Conservation (phyloP, 2,329 filamentous ascomycete species). For the Coniochaeta sp. region DNA sequence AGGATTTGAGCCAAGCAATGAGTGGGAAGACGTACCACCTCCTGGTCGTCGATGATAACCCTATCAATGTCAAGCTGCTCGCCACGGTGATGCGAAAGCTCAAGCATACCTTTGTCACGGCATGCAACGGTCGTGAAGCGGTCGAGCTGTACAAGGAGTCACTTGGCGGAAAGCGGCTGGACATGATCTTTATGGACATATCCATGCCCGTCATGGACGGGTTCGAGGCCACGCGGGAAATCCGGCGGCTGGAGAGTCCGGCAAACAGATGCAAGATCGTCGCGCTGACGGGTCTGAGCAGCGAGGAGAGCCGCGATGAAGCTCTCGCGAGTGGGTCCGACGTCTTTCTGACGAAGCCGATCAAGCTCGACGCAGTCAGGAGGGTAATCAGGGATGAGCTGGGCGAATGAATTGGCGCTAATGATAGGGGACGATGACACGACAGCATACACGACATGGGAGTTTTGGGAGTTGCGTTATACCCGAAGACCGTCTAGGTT, state of each 20-base stretch:
- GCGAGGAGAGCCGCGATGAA: slow-evolving; percentile 33
- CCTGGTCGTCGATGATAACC: slow-evolving; percentile 34
- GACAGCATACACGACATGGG: too few relatives aligned
- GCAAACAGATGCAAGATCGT: slow-evolving; percentile 22
- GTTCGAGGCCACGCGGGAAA: slow-evolving; percentile 19
- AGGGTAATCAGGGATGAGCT: background rate
- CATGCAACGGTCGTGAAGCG: slow-evolving; percentile 40
- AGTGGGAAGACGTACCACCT: slow-evolving; percentile 8
- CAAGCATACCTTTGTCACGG: slow-evolving; percentile 31
- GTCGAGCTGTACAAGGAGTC: slow-evolving; percentile 31
- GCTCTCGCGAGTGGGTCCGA: slow-evolving; percentile 38
- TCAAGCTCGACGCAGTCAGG: slow-evolving; percentile 22
- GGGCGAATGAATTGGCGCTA: too few relatives aligned
- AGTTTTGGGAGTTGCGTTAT: too few relatives aligned
- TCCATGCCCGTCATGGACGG: slow-evolving; percentile 25
- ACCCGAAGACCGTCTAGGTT: too few relatives aligned
- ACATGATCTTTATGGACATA: slow-evolving; percentile 37
- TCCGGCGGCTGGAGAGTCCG: slow-evolving; percentile 17
- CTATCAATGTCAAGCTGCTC: slow-evolving; percentile 32
- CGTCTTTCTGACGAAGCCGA: slow-evolving; percentile 41
- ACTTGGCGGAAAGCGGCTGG: slow-evolving; percentile 27
- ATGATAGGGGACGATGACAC: too few relatives aligned
- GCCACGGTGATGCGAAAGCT: slow-evolving; percentile 27
- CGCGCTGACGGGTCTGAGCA: slow-evolving; percentile 38
- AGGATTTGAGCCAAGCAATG: too few relatives aligned